Conservation (phyloP, 2,329 filamentous ascomycete species). For the Fusarium sacchari region DNA sequence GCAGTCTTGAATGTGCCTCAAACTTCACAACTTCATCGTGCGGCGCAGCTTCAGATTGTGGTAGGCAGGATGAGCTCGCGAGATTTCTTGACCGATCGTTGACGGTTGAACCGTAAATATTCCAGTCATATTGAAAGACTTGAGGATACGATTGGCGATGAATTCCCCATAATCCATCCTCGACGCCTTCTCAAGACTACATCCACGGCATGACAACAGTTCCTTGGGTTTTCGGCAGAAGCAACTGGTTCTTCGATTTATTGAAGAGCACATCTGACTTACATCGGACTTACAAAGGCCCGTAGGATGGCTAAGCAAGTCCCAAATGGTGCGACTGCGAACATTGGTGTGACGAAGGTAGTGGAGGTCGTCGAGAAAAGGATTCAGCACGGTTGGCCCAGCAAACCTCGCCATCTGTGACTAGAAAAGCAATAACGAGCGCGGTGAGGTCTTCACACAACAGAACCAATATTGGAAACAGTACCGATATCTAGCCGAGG, state of each 20-base stretch:
- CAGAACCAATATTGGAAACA: background rate
- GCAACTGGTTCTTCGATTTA: rapidly evolving
- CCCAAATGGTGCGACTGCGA: background rate
- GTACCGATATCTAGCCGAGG: background rate
- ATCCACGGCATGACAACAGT: background rate
- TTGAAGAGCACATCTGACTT: background rate
- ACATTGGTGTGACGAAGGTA: background rate
- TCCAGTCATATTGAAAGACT: background rate
- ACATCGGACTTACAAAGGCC: background rate
- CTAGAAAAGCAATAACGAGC: background rate
- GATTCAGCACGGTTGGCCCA: background rate
- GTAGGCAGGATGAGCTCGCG: background rate
- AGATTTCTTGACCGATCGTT: background rate
- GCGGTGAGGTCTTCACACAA: background rate
- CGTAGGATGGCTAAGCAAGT: rapidly evolving
- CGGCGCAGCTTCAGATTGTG: background rate
- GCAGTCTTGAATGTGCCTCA: background rate
- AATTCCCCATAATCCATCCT: background rate
- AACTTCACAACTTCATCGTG: too few species aligned
- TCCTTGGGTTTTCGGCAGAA: background rate
- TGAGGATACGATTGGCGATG: rapidly evolving
- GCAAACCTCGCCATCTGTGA: background rate
- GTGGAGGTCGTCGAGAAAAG: background rate
- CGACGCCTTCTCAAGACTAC: background rate
- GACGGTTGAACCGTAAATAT: background rate